Conservation (phyloP, 495 filamentous ascomycete genomes). For the Trichoderma asperelloides region DNA sequence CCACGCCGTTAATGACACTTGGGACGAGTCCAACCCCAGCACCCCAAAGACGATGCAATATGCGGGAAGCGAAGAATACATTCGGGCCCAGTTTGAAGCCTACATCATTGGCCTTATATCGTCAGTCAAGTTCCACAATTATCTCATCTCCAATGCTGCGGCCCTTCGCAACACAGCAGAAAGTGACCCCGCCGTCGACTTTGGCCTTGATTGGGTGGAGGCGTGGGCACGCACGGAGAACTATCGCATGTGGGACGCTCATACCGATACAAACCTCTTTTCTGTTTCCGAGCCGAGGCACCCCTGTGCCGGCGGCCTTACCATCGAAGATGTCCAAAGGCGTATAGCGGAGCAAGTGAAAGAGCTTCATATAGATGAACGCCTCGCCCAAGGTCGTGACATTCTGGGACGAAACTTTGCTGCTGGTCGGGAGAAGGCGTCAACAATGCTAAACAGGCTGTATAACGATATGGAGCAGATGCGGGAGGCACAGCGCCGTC, state of each 20-base stretch:
- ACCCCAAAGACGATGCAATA: conserved; percentile 91
- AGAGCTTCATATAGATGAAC: conserved; percentile 81
- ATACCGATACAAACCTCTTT: conserved; percentile 77
- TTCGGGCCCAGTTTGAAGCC: conserved; percentile 94
- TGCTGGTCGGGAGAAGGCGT: conserved; percentile 78
- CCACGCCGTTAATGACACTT: conserved; percentile 88
- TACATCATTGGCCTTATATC: conserved; percentile 87
- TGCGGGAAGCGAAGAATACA: conserved; percentile 95
- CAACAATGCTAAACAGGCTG: conserved; percentile 71
- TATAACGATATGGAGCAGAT: conserved; percentile 84
- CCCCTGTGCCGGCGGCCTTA: conserved; percentile 88
- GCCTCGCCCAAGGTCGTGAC: conserved; percentile 67
- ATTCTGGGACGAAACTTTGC: conserved; percentile 68
- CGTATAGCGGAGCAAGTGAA: conserved; percentile 80
- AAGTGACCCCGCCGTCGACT: conserved; percentile 78
- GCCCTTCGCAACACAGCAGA: conserved; percentile 57
- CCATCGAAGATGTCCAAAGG: conserved; percentile 89
- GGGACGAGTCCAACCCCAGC: conserved; percentile 84
- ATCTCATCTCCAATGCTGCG: conserved; percentile 52
- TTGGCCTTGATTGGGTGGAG: conserved; percentile 64
- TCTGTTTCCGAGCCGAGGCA: conserved; percentile 89
- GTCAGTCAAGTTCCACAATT: conserved; percentile 78
- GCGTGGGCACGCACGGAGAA: conserved; percentile 83
- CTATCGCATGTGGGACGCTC: conserved; percentile 67
- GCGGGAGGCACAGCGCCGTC: conserved; percentile 69